Base-by-base conservation (phyloP, 192 early-diverging fungal species). In the Coemansia asiatica region DNA sequence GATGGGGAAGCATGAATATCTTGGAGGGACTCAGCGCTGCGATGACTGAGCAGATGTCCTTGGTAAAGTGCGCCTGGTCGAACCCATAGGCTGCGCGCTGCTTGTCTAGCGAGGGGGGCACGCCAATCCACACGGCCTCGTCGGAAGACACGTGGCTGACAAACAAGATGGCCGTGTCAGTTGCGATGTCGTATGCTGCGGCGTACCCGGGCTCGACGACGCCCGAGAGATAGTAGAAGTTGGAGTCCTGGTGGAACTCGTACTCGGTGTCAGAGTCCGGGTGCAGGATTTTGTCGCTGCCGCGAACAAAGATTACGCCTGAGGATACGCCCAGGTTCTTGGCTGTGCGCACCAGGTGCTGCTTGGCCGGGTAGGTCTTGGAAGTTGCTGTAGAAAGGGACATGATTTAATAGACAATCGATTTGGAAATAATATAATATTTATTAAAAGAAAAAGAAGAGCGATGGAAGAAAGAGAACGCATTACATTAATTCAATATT, bases 141-240 rank as follows among this genome's bases (percentile, higher is more conserved):
- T 87, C 88, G 35, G 81, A 72, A 46, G 79, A 71, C 9, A 86
- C 63, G 33, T 89, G 84, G 23, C 90, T 91, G 33, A 87, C 87
- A 61, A 92, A 87, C 61, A 97, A 67, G 36, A 83, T 85, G 22
- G 88, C 82, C 12, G 81, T 75, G 51, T 71, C 47, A 4, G 87
- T 69, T 55, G 77, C 64, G 22, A 94, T 75, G 76, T 95, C 90
- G 63, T 91, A 82, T 26, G 90, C 67, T 1, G 88, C 84, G 56
- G 85, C 85, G 58, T 85, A 92, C 55, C 87, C 92, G 26, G 91
- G 88, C 69, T 90, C 90, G 33, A 72, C 70, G 48, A 88, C 87
- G 50, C 93, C 92, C 4, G 93, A 90, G 18, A 94, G 84, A 71
- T 95, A 97, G 68, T 87, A 87, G 56, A 94, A 96, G 85, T 91